Percentiles rank a stretch among this genome's conserved stretches.
These are phyloP conservation scores for Diaporthe australafricana DNA, from an alignment of 2,329 filamentous ascomycete genomes.

Conservation along the genomic window DNA sequence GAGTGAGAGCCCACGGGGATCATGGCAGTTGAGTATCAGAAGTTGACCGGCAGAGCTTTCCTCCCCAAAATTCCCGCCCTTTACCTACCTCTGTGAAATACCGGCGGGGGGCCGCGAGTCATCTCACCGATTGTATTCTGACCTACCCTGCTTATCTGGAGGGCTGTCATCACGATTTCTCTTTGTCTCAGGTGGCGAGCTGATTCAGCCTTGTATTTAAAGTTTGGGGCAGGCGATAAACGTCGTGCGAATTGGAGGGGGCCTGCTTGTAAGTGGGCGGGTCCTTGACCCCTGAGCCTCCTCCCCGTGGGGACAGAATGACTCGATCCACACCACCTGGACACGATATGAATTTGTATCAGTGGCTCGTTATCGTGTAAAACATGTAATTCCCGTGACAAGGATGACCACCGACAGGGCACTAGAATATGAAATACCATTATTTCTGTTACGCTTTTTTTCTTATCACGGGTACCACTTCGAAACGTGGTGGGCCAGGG, in stretches of 20 bases:
- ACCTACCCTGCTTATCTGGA: conserved; percentile 7
- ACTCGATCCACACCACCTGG: conserved; percentile 12
- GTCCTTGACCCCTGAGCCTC: neutral
- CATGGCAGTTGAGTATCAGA: neutral
- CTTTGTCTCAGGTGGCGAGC: neutral
- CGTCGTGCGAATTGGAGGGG: neutral
- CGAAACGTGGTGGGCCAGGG: conserved; percentile 5
- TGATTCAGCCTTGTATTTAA: conserved; percentile 11
- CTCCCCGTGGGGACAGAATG: conserved; percentile 20
- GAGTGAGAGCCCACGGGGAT: neutral
- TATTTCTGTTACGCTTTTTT: neutral
- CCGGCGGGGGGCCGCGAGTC: conserved; percentile 1
- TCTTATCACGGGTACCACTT: conserved; percentile 22
- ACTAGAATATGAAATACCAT: neutral
- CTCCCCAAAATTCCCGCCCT: neutral
- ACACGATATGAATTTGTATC: conserved; percentile 11
- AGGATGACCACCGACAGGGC: neutral
- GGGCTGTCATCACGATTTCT: neutral
- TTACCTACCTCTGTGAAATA: neutral
- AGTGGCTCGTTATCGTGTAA: neutral
- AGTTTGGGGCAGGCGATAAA: conserved; percentile 1
- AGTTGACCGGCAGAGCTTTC: neutral
- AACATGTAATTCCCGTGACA: neutral
- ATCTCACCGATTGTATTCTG: conserved; percentile 10
- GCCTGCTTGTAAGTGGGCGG: conserved; percentile 9